Conservation (phyloP, 2,329 filamentous ascomycete species). For the Shiraia sp. region DNA sequence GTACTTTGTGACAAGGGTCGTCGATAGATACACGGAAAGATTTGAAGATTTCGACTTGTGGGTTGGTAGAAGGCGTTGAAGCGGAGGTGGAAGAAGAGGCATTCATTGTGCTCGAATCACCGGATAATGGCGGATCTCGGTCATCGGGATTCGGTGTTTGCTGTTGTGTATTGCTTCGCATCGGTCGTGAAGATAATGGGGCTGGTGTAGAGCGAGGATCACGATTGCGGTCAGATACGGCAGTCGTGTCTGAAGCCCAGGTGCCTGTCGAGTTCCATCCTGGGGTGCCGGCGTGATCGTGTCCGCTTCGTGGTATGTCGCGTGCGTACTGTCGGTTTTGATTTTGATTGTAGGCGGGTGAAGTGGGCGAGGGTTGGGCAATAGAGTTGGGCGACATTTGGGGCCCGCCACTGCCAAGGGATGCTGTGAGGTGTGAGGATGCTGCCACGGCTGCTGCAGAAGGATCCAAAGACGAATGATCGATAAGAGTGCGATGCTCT, state of each 20-base stretch:
- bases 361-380: slow-evolving; percentile 54
- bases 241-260: slow-evolving; percentile 36
- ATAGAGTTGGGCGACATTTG: slow-evolving; percentile 48
- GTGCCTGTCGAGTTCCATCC: slow-evolving; percentile 34
- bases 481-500: slow-evolving; percentile 47
- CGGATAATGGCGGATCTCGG: slow-evolving; percentile 43
- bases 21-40: slow-evolving; percentile 98
- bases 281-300: slow-evolving; percentile 37
- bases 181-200: slow-evolving; percentile 32
- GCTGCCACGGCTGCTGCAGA: slow-evolving; percentile 56
- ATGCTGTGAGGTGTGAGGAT: slow-evolving; percentile 55
- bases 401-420: slow-evolving; percentile 43
- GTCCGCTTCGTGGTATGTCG: slow-evolving; percentile 34
- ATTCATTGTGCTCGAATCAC: slow-evolving; percentile 33
- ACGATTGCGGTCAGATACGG: slow-evolving; percentile 33
- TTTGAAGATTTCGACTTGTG: slow-evolving; percentile 92
- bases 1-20: slow-evolving; percentile 94
- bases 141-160: slow-evolving; percentile 36
- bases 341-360: slow-evolving; percentile 51
- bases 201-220: slow-evolving; percentile 38
- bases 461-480: slow-evolving; percentile 51
- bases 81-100: slow-evolving; percentile 24
- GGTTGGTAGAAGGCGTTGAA: slow-evolving; percentile 44
- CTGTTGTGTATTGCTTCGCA: slow-evolving; percentile 33
- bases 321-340: slow-evolving; percentile 36